These are phyloP conservation scores for Exsudoporus floridanus DNA, from an alignment of 1,284 basidiomycete genomes.

Conservation along the genomic window DNA sequence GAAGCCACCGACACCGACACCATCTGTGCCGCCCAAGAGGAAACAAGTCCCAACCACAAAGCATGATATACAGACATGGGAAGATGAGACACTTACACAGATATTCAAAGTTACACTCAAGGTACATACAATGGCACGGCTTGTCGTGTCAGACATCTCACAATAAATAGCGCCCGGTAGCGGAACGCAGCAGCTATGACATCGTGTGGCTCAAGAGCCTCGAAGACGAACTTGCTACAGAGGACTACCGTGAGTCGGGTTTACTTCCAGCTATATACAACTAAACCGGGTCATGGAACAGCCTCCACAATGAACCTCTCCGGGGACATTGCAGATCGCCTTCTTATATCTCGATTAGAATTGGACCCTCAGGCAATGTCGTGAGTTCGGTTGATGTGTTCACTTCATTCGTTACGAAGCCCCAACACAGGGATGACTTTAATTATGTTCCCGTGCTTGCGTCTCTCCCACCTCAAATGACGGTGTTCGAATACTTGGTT, in stretches of 20 bases:
- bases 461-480: constrained; percentile 76
- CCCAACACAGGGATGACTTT: constrained; percentile 67
- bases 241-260: constrained; percentile 54
- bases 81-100: constrained; percentile 62
- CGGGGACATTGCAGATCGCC: constrained; percentile 67
- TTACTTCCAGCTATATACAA: neutral
- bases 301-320: constrained; percentile 43
- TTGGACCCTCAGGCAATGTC: constrained; percentile 74
- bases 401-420: neutral
- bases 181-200: constrained; percentile 68
- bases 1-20: constrained; percentile 27
- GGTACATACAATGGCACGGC: constrained; percentile 44
- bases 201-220: constrained; percentile 84
- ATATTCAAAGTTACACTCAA: constrained; percentile 81
- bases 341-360: constrained; percentile 87
- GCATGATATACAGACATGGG: constrained; percentile 68
- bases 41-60: constrained; percentile 43
- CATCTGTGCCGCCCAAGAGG: constrained; percentile 44
- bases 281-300: constrained; percentile 14
- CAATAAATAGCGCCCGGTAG: constrained; percentile 57
- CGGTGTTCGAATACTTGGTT: constrained; percentile 88
- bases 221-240: constrained; percentile 67
- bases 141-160: constrained; percentile 4
- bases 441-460: constrained; percentile 79
- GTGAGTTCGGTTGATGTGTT: constrained; percentile 44